Evolutionary conservation across 306 rosid species (phyloP), one percentile per base, ranked within the genome.

Genomic region (Begonia fuchsioides): DNA sequence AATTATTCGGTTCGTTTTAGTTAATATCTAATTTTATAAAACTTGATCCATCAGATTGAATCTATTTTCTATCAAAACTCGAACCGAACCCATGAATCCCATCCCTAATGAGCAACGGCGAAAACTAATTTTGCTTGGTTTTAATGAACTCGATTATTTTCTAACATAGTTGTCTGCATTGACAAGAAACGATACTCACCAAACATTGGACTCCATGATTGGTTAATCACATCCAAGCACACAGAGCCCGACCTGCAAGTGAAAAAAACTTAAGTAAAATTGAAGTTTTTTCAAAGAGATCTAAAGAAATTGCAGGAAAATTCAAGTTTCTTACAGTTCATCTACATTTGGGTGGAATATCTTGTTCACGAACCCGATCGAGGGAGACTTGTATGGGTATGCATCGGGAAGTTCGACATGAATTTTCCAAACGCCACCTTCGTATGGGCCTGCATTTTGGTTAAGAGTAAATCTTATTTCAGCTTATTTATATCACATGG

Each of bases 141-240:
- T 20, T 20, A 20, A 20, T 20, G 3, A 20, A 20, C 5, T 20
- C 5, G 32, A 20, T 20, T 6, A 20, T 20, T 20, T 20, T 20
- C 32, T 20, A 20, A 20, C 32, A 20, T 20, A 20, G 32, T 6
- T 20, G 32, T 20, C 3, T 6, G 32, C 5, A 20, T 20, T 20
- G 32, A 20, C 5, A 6, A 20, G 32, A 20, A 20, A 0, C 17
- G 48, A 38, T 58, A n/a, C 19, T 63, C 86, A 92, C 98, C 96
- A 7, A 92, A 92, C 98, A 86, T 92, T 70, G 98, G 98, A 80
- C 98, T 92, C 98, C 98, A 92, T 43, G 96, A 85, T 59, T 92
- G 96, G 63, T 92, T 92, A 68, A 92, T 92, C 56, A 92, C 98
- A 64, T 92, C 98, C 79, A 92, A 77, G 80, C 98, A 92, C 59